Evolutionary conservation across 2,329 filamentous ascomycete species (phyloP), one percentile per base, ranked within the genome.

Genomic region (Alternaria brassicicola): DNA sequence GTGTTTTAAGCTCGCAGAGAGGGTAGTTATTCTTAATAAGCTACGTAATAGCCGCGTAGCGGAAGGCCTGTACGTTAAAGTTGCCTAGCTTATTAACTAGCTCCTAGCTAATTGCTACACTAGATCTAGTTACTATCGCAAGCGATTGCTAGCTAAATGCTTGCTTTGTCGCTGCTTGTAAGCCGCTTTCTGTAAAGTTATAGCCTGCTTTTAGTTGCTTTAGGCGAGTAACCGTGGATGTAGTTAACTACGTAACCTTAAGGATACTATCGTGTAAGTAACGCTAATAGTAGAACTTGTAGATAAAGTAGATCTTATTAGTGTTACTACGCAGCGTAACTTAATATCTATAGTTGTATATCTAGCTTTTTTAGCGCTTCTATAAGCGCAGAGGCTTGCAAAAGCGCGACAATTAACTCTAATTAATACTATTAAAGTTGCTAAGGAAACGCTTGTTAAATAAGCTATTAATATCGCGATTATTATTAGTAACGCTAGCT

Each of bases 371-470:
- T 56, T 25, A n/a, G 15, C 23, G 45, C 53, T 30, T 56, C 35
- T 50, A 39, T 4, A 46, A 33, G 26, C 17, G n/a, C 28, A 46
- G 4, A 21, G 51, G 41, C 51, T 56, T 56, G 21, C 25, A 50
- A 41, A 25, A 56, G 12, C 3, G 53, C 35, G 53, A 26, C 26
- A 56, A 42, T 15, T 21, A 26, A 15, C 15, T 13, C 45, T 12
- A 56, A 19, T 56, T 23, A 6, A 56, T 56, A 8, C 36, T 46
- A 13, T 56, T 28, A 50, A 49, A 56, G 53, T 56, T 42, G 28
- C 51, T 39, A 9, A 9, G 13, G 35, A 56, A 43, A 36, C 46
- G 35, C 53, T 50, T 23, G 19, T 48, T 36, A 45, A 41, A 19
- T 12, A 2, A 7, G 28, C 45, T 35, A 28, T 50, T 10, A 19